A percentile compares a stretch with the other conserved stretches of the same genome.
Conservation (phyloP, 2,329 filamentous ascomycete species). For the Pseudogymnoascus sp. region DNA sequence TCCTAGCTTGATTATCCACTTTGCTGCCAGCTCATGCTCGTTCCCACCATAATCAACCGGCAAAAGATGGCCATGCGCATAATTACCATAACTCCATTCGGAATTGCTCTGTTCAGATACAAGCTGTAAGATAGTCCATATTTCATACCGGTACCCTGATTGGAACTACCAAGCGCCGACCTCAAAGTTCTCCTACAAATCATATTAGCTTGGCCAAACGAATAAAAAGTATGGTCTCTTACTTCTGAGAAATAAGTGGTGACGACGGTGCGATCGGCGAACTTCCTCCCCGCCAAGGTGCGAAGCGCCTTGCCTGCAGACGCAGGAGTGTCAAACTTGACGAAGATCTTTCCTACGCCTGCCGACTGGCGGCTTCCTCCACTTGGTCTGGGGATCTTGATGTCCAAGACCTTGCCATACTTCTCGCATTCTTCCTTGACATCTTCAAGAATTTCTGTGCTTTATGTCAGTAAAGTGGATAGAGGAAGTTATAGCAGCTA, state of each 20-base stretch:
- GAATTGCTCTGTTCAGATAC: background rate
- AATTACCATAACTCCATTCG: background rate
- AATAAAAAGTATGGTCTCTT: constrained; percentile 23
- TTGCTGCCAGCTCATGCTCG: background rate
- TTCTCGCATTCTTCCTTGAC: constrained; percentile 89
- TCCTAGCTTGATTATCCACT: constrained; percentile 2
- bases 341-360: constrained; percentile 94
- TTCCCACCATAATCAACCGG: constrained; percentile 2
- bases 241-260: constrained; percentile 95
- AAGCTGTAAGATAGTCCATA: background rate
- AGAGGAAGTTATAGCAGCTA: constrained; percentile 9
- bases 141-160: background rate
- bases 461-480: constrained; percentile 28
- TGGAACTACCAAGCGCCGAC: constrained; percentile 28
- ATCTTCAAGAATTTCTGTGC: constrained; percentile 87
- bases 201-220: constrained; percentile 26
- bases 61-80: background rate
- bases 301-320: constrained; percentile 76
- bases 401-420: constrained; percentile 73
- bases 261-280: constrained; percentile 91
- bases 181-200: constrained; percentile 77
- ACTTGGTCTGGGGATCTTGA: constrained; percentile 85
- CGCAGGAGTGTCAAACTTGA: constrained; percentile 78
- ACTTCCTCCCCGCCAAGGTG: constrained; percentile 89
- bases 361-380: constrained; percentile 75